phyloP scores from a whole-genome alignment of 768 basidiomycete genomes.

The Cystofilobasidium bisporidii region DNA sequence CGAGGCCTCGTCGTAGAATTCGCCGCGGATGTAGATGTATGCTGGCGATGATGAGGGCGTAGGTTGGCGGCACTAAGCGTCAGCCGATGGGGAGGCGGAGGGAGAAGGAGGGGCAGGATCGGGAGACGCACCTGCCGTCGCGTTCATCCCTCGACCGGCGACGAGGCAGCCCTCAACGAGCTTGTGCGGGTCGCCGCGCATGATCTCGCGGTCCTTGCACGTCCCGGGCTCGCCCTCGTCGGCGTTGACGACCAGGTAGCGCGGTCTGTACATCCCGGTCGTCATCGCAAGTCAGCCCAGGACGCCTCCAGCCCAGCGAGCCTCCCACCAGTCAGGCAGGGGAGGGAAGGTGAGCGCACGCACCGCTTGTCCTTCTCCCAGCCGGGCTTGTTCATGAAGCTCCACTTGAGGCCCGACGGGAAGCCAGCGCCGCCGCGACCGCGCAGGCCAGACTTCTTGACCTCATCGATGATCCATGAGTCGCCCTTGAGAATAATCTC shows the following conservation, averaged over 20 bases:
- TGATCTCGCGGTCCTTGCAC: slow-evolving; percentile 96
- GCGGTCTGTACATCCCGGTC: slow-evolving; percentile 54
- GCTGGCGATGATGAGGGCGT: slow-evolving; percentile 44
- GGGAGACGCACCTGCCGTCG: slow-evolving; percentile 52
- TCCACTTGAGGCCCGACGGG: slow-evolving; percentile 90
- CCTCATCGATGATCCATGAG: slow-evolving; percentile 89
- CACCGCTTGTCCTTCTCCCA: slow-evolving; percentile 90
- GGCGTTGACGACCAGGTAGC: slow-evolving; percentile 94
- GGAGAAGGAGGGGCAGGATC: neutral
- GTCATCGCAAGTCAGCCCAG: too few relatives aligned
- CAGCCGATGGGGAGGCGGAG: too few relatives aligned
- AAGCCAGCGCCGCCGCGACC: slow-evolving; percentile 96
- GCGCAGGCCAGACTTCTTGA: slow-evolving; percentile 91
- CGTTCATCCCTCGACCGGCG: slow-evolving; percentile 94
- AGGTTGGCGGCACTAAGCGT: neutral
- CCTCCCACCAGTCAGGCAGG: too few relatives aligned
- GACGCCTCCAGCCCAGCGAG: too few relatives aligned
- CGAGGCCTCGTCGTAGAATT: slow-evolving; percentile 89
- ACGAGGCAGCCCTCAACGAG: slow-evolving; percentile 96
- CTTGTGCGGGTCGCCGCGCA: slow-evolving; percentile 96
- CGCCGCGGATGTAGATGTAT: slow-evolving; percentile 99
- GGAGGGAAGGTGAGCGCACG: too few relatives aligned
- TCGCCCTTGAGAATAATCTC: slow-evolving; percentile 93
- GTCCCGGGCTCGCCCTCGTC: slow-evolving; percentile 98
- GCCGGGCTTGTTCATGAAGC: slow-evolving; percentile 97